Evolutionary conservation across 257 asterid genomes (phyloP), one percentile per base, ranked within the genome.

Genomic region (Solanum bulbocastanum): DNA sequence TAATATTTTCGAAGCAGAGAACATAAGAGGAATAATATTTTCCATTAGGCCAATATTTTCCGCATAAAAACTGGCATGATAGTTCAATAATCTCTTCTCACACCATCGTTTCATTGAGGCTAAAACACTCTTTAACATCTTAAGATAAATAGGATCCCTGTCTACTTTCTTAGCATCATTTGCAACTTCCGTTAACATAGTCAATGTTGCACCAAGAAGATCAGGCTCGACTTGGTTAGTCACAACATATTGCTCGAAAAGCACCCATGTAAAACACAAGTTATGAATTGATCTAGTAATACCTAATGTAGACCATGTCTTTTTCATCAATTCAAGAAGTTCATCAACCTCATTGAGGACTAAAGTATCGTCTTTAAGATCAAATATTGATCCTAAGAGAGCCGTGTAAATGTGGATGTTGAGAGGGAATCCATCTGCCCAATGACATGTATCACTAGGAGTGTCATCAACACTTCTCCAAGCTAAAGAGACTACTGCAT

Each of bases 381-480:
- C 98, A 52, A 95, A 95, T 2, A 93, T 68, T 0, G 96, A 89
- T 3, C 87, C 83, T 1, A 95, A 90, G 4, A 95, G 84, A 25
- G 94, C 91, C 1, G 86, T 86, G 89, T 95, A 95, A 87, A 94
- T 91, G 27, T 91, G 95, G 79, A 91, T 90, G 35, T 95, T 95
- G 75, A 95, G 93, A 14, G 96, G 95, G 87, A 75, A 92, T 3
- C 98, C 98, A 18, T 95, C 96, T 5, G 95, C 96, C 98, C 98
- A 95, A 72, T 92, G 98, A 87, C 95, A 94, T 1, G 91, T 88
- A 4, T 94, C 98, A 4, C 93, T 88, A 40, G 79, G 91, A 12
- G 90, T 6, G 15, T 90, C 94, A 32, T 91, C 92, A 9, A 90
- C 89, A 89, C 92, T 91, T 36, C 98, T 89, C 93, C 92, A 92